These are phyloP conservation scores for Globisporangium takayamanum DNA, from an alignment of 352 stramenopile genomes.

Conservation along the genomic window DNA sequence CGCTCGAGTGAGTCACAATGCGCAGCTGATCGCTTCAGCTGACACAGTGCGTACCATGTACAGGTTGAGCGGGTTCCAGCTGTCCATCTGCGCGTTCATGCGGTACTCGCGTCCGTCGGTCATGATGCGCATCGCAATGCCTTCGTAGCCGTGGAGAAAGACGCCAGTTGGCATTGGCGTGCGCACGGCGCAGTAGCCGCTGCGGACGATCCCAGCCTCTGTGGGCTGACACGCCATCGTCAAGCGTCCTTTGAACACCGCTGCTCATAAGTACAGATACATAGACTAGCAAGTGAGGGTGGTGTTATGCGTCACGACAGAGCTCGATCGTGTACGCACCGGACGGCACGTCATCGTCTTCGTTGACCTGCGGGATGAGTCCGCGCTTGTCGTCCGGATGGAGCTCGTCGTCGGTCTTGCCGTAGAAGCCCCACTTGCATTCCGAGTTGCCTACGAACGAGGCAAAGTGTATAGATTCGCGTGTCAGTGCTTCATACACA, in stretches of 20 bases:
- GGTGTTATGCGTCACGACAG: not conserved
- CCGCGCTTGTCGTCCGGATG: slow-evolving; percentile 16
- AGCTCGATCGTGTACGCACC: slow-evolving; percentile 17
- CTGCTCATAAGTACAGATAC: slow-evolving; percentile 16
- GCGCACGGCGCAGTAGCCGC: slow-evolving; percentile 79
- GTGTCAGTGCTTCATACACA: not conserved
- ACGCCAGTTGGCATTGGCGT: slow-evolving; percentile 43
- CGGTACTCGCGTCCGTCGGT: slow-evolving; percentile 80
- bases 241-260: slow-evolving; percentile 64
- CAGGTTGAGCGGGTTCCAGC: slow-evolving; percentile 84
- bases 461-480: too few relatives aligned
- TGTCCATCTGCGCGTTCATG: slow-evolving; percentile 81
- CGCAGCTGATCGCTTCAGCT: not conserved
- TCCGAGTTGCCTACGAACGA: slow-evolving; percentile 44
- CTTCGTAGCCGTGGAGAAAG: slow-evolving; percentile 76
- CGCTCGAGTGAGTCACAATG: not conserved
- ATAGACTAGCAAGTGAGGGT: not conserved
- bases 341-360: slow-evolving; percentile 44
- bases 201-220: slow-evolving; percentile 69
- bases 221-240: slow-evolving; percentile 75
- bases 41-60: slow-evolving; percentile 55
- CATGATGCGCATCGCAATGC: slow-evolving; percentile 81
- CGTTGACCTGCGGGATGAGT: slow-evolving; percentile 37
- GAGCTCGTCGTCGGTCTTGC: slow-evolving; percentile 14
- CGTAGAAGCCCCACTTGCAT: slow-evolving; percentile 66